Evolutionary conservation across 345 rosid genomes (phyloP), one percentile per base, ranked within the genome.

Genomic region (Ailanthus altissimus): DNA sequence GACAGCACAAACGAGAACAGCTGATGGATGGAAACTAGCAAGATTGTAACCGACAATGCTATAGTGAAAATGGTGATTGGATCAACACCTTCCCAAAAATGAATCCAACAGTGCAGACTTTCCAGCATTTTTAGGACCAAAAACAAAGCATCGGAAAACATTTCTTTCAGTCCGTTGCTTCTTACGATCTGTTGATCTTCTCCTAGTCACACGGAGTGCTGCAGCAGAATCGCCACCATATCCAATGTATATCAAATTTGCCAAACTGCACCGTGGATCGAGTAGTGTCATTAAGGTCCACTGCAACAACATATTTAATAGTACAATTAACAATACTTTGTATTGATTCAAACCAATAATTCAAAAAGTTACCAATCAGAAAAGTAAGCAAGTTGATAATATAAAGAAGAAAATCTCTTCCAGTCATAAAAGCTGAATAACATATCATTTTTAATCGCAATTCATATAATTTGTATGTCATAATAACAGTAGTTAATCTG

Each of bases 111-210:
- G 65, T 54, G 92, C 82, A 74, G 97, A 86, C 80, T 93, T 91
- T 83, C 98, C 97, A 76, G 97, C 81, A n/a, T 81, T 89, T 78
- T 82, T 81, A 26, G 98, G 90, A 72, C 97, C 96, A 80, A 93
- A 86, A 83, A 89, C 92, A 81, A 77, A 80, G 87, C 96, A 87
- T 73, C 75, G 89, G 73, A 90, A 91, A 74, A 91, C 92, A 81
- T 86, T 89, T 83, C 91, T 89, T 63, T 90, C 93, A 70, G 93
- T 86, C 64, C 42, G 86, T 74, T 88, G 90, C 88, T 91, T 93
- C 91, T 89, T 93, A 54, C 89, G 89, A 82, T 93, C 94, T 53
- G 84, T 70, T 56, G 89, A 81, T 89, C 88, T 91, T 82, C 88
- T 90, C 74, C 81, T 80, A 61, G 98, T 90, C 78, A 93, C 85